A percentile compares a stretch with the other conserved stretches of the same genome.
These are phyloP conservation scores for Wallacemonas sp. DNA, from an alignment of 208 protist genomes.

Conservation along the genomic window DNA sequence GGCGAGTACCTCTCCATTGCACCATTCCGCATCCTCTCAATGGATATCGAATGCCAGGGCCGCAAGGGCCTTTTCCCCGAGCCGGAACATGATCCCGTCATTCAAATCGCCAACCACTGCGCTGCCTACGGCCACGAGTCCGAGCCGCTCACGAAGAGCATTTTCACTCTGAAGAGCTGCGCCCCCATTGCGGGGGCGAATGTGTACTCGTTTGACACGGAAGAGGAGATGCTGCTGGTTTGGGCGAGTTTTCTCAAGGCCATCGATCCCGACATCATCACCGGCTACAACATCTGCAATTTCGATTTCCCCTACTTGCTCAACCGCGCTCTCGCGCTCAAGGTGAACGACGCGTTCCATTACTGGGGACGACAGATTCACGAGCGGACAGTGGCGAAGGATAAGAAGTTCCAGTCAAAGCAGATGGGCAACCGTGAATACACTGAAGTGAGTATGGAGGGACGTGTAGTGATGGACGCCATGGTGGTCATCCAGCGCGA, in stretches of 20 bases:
- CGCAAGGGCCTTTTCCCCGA: slow-evolving; percentile 98
- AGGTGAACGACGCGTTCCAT: slow-evolving; percentile 86
- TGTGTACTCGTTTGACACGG: slow-evolving; percentile 93
- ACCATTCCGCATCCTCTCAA: slow-evolving; percentile 98
- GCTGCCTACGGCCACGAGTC: slow-evolving; percentile 83
- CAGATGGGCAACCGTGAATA: slow-evolving; percentile 98
- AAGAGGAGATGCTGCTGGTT: slow-evolving; percentile 93
- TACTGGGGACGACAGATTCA: slow-evolving; percentile 91
- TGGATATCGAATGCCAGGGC: slow-evolving; percentile 99
- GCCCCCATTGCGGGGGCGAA: slow-evolving; percentile 94
- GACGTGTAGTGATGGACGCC: slow-evolving; percentile 97
- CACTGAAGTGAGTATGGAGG: slow-evolving; percentile 97
- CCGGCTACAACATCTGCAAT: slow-evolving; percentile 99
- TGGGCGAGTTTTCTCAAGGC: slow-evolving; percentile 85
- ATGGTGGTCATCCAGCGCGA: slow-evolving; percentile 97
- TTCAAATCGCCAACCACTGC: slow-evolving; percentile 99
- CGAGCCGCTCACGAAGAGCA: slow-evolving; percentile 61
- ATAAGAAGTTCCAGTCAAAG: slow-evolving; percentile 97
- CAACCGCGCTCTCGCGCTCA: slow-evolving; percentile 91
- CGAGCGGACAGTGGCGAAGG: slow-evolving; percentile 88
- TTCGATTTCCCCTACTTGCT: slow-evolving; percentile 99
- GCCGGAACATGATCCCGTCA: slow-evolving; percentile 98
- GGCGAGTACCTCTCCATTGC: slow-evolving; percentile 96
- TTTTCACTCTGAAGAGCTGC: slow-evolving; percentile 96
- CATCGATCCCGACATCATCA: slow-evolving; percentile 95